Evolutionary conservation across 2,329 filamentous ascomycete species (phyloP).

Genomic region (Cercospora beticola): DNA sequence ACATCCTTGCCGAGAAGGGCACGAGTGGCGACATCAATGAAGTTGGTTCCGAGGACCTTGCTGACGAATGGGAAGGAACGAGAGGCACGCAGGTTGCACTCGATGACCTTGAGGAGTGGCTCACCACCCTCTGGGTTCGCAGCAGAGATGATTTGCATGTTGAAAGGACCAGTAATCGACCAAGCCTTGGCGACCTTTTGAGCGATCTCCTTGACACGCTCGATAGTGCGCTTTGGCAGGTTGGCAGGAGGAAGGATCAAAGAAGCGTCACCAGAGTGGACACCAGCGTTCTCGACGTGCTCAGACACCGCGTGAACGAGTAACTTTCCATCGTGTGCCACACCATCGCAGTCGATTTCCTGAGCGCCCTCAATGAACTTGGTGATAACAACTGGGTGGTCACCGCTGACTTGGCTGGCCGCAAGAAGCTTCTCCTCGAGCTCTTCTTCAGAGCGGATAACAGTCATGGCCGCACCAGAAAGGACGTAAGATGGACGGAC

Average conservation of each 20-base stretch:
- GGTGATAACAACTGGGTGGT: slow-evolving; percentile 96
- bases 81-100: slow-evolving; percentile 96
- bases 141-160: slow-evolving; percentile 99
- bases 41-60: slow-evolving; percentile 95
- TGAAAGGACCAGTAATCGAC: slow-evolving; percentile 97
- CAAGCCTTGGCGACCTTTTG: slow-evolving; percentile 95
- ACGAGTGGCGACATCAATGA: slow-evolving; percentile 92
- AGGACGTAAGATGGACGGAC: slow-evolving; percentile 94
- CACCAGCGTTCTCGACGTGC: slow-evolving; percentile 94
- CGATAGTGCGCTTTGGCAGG: slow-evolving; percentile 74
- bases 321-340: slow-evolving; percentile 81
- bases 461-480: slow-evolving; percentile 97
- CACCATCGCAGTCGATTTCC: slow-evolving; percentile 95
- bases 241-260: slow-evolving; percentile 83
- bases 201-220: slow-evolving; percentile 90
- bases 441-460: slow-evolving; percentile 83
- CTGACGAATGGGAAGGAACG: slow-evolving; percentile 97
- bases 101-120: slow-evolving; percentile 86
- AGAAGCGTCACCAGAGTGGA: slow-evolving; percentile 96
- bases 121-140: slow-evolving; percentile 72
- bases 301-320: slow-evolving; percentile 90
- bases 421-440: slow-evolving; percentile 93
- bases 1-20: slow-evolving; percentile 84
- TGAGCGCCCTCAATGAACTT: slow-evolving; percentile 97
- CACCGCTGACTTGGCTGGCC: slow-evolving; percentile 85